A percentile compares a stretch with the other conserved stretches of the same genome.
Conservation (phyloP, 2,329 filamentous ascomycete genomes). For the Emydomyces testavorans region DNA sequence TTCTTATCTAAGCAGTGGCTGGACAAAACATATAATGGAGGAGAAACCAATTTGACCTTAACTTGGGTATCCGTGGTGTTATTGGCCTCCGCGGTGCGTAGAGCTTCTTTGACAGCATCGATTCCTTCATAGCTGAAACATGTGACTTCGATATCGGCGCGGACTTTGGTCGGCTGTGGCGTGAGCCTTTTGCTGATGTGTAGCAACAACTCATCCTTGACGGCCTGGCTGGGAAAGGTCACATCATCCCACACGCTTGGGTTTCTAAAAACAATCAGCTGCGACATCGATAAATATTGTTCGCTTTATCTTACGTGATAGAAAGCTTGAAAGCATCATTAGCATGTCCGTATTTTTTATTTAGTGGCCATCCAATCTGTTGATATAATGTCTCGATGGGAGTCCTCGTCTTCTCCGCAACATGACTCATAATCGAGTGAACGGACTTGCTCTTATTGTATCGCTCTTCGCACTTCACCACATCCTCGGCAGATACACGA, state of each 20-base stretch:
- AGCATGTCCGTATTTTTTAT: conserved; percentile 93
- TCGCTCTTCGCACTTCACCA: conserved; percentile 94
- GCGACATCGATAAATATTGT: not conserved
- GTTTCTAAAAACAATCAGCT: conserved; percentile 47
- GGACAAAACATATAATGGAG: conserved; percentile 90
- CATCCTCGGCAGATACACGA: conserved; percentile 93
- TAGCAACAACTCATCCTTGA: conserved; percentile 77
- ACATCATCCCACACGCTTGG: conserved; percentile 93
- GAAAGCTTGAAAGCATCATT: conserved; percentile 98
- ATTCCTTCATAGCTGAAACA: conserved; percentile 96
- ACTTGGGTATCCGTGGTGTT: conserved; percentile 90
- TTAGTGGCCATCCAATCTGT: conserved; percentile 89
- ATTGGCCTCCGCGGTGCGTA: conserved; percentile 79
- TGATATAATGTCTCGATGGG: conserved; percentile 95
- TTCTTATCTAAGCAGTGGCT: conserved; percentile 92
- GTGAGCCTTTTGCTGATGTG: conserved; percentile 97
- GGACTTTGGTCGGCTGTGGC: conserved; percentile 96
- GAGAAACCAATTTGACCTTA: conserved; percentile 97
- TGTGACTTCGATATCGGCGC: conserved; percentile 91
- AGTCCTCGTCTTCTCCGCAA: conserved; percentile 88
- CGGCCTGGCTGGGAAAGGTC: conserved; percentile 71
- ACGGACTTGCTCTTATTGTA: conserved; percentile 99
- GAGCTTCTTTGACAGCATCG: conserved; percentile 88
- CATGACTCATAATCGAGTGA: conserved; percentile 96
- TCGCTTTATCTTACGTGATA: conserved; percentile 61